phyloP scores from a whole-genome alignment of 192 early-diverging fungal species.

The Chytriomyces confervae region DNA sequence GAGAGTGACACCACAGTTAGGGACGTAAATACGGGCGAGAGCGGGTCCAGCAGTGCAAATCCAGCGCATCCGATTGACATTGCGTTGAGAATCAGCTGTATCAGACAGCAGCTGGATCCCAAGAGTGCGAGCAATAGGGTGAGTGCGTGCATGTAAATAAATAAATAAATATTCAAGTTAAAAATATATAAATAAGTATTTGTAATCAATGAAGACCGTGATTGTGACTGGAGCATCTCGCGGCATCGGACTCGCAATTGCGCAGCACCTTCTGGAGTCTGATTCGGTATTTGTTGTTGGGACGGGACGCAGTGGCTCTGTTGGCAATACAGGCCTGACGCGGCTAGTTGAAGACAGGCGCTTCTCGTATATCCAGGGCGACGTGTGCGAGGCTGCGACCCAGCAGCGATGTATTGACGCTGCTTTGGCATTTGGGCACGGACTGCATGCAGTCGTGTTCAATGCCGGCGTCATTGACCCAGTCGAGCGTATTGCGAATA shows the following conservation, averaged over 20 bases:
- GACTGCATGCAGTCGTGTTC: conserved; percentile 62
- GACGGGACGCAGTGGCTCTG: conserved; percentile 55
- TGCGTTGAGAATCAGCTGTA: neutral
- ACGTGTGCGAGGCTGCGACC: conserved; percentile 27
- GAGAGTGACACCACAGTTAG: neutral
- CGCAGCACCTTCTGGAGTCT: conserved; percentile 50
- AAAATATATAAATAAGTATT: no score
- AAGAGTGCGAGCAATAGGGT: neutral
- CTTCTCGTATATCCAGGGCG: conserved; percentile 40
- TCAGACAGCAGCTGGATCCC: neutral
- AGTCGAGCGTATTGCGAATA: conserved; percentile 62
- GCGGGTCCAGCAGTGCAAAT: neutral
- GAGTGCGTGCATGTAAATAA: no score
- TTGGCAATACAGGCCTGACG: conserved; percentile 7
- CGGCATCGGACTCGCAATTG: conserved; percentile 78
- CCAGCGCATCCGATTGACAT: neutral
- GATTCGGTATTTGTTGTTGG: conserved; percentile 71
- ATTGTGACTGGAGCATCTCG: conserved; percentile 89
- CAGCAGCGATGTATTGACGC: conserved; percentile 32
- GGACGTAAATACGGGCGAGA: neutral
- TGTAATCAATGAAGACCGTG: conserved; percentile 33
- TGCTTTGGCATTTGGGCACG: conserved; percentile 25
- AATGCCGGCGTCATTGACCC: conserved; percentile 78
- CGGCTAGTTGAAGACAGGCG: neutral
- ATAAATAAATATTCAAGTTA: no score